phyloP scores from a whole-genome alignment of 345 rosid genomes.

The Eucalyptus rudis region DNA sequence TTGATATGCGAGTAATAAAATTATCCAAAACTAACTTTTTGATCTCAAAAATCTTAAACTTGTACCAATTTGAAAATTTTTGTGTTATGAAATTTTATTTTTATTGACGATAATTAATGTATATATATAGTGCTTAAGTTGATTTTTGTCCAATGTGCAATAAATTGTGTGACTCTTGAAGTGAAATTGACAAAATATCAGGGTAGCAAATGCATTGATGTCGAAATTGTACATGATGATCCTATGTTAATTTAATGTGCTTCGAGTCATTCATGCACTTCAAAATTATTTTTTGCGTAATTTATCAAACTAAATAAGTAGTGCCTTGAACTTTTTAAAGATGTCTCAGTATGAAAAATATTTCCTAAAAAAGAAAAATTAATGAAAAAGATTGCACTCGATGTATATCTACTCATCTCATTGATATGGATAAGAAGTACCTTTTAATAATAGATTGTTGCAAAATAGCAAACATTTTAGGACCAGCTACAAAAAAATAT shows the following conservation, averaged over 20 bases:
- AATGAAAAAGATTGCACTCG: not conserved
- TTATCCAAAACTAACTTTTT: too few relatives aligned
- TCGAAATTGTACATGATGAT: too few relatives aligned
- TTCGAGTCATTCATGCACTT: not conserved
- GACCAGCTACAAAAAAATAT: not conserved
- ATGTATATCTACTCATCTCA: too few relatives aligned
- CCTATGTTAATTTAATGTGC: too few relatives aligned
- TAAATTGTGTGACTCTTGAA: not conserved
- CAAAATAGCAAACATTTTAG: not conserved
- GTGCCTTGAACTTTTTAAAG: not conserved
- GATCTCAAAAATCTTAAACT: too few relatives aligned
- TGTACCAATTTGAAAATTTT: accelerated
- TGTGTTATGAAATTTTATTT: accelerated
- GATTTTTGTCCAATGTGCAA: not conserved
- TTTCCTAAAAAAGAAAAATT: not conserved
- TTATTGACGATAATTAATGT: too few relatives aligned
- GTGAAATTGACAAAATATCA: not conserved
- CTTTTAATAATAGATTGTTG: not conserved
- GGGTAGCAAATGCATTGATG: not conserved
- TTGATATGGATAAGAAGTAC: too few relatives aligned
- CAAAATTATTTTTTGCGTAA: not conserved
- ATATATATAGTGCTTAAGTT: too few relatives aligned
- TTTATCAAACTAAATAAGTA: not conserved
- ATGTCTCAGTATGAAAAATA: accelerated
- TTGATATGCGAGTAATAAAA: accelerated